phyloP scores from a whole-genome alignment of 495 filamentous ascomycete species.

The Penicillium paxilli region DNA sequence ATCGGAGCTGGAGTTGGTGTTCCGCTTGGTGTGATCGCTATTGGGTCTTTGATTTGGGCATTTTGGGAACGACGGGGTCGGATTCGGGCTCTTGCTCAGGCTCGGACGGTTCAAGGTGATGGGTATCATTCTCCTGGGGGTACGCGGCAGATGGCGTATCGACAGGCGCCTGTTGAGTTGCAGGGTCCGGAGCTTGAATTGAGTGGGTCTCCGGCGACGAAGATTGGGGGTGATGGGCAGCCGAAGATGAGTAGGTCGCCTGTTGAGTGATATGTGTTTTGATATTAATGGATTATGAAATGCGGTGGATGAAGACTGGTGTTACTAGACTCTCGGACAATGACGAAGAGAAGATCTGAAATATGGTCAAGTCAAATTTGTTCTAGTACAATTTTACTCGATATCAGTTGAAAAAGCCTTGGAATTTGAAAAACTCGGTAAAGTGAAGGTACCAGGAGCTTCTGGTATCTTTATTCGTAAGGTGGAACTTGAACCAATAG shows the following conservation, averaged over 20 bases:
- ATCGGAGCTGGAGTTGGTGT: constrained; percentile 12
- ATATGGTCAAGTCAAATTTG: too few relatives aligned
- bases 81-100: not conserved
- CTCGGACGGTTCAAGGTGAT: not conserved
- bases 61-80: constrained; percentile 14
- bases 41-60: constrained; percentile 21
- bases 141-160: not conserved
- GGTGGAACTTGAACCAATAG: too few relatives aligned
- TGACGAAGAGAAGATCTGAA: too few relatives aligned
- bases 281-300: too few relatives aligned
- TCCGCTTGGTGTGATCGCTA: constrained; percentile 19
- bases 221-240: not conserved
- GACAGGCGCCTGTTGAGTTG: not conserved
- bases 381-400: too few relatives aligned
- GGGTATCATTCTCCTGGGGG: not conserved
- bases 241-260: not conserved
- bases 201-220: not conserved
- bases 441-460: too few relatives aligned
- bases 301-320: too few relatives aligned
- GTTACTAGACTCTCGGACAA: too few relatives aligned
- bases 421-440: too few relatives aligned
- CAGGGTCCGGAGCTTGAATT: not conserved
- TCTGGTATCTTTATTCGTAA: too few relatives aligned
- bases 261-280: too few relatives aligned
- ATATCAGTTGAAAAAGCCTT: too few relatives aligned